Base-by-base conservation (phyloP, 768 basidiomycete species). In the Tylopilus sp. region DNA sequence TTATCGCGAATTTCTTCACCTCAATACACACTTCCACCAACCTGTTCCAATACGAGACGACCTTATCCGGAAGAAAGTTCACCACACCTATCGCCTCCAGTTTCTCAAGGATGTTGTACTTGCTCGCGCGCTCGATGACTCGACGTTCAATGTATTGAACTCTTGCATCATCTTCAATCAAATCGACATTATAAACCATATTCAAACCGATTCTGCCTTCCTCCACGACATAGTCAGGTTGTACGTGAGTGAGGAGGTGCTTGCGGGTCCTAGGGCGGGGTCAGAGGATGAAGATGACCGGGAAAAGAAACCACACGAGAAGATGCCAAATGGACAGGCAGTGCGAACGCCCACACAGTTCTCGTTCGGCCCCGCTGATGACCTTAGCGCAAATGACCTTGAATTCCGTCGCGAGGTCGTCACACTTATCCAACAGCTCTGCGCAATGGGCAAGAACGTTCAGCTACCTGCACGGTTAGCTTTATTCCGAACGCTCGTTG, bases 141-240 rank as follows among this genome's bases (percentile, higher is more conserved):
- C 91, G 2, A 98, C 95, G 0, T 95, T 98, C 79, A 93, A 92
- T 63, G 91, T 97, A 61, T 81, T 98, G 64, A 98, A 94, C 71
- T 94, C 92, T 2, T 91, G 91, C 71, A 93, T 99, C 68, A 92
- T 98, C 65, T 98, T 95, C 80, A 97, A 98, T 72, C 95, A 99
- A 68, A 93, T 95, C 61, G 97, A 99, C 70, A 98, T 99, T 63
- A 94, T 99, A 63, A 82, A 78, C 44, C 85, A 95, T 63, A 80
- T 98, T 30, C 89, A 93, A 65, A 79, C 77, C 51, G 90, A 97
- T 60, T 79, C 78, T 2, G 65, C 70, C 11, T 89, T 98, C 66
- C 74, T 98, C 31, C 76, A 78, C 30, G 87, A 93, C 43, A 79
- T 98, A 13, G 88, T 95, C 31, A 71, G 75, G 40, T 69, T 89